Percentiles rank a stretch among this genome's conserved stretches.
Conservation (phyloP, 2,329 filamentous ascomycete species). For the Verruconis gallopava region DNA sequence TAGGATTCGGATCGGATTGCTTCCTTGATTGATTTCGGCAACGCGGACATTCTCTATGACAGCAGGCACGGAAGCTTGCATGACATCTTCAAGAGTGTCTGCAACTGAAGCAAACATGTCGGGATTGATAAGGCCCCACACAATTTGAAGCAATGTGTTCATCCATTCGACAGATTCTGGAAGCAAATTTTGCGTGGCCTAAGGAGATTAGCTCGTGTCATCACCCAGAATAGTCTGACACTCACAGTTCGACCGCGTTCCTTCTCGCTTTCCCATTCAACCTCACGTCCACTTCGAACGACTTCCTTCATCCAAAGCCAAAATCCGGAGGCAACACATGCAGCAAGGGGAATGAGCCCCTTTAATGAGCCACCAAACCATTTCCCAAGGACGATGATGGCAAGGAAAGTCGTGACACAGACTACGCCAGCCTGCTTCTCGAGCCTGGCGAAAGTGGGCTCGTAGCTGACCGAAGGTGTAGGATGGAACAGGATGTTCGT, state of each 20-base stretch:
- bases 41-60: slow-evolving; percentile 91
- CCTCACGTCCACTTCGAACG: slow-evolving; percentile 64
- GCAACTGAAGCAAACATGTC: slow-evolving; percentile 88
- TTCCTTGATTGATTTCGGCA: slow-evolving; percentile 87
- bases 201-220: slow-evolving; percentile 8
- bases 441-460: slow-evolving; percentile 69
- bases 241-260: slow-evolving; percentile 62
- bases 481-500: slow-evolving; percentile 94
- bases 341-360: slow-evolving; percentile 61
- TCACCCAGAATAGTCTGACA: neutral
- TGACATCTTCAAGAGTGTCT: slow-evolving; percentile 90
- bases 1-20: slow-evolving; percentile 76
- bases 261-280: slow-evolving; percentile 82
- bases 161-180: slow-evolving; percentile 90
- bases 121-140: slow-evolving; percentile 88
- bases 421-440: slow-evolving; percentile 63
- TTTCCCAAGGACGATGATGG: slow-evolving; percentile 64
- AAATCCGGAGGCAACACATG: slow-evolving; percentile 62
- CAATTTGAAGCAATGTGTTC: slow-evolving; percentile 71
- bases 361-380: slow-evolving; percentile 66
- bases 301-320: slow-evolving; percentile 87
- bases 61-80: slow-evolving; percentile 86
- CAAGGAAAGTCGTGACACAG: slow-evolving; percentile 55
- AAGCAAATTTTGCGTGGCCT: slow-evolving; percentile 74
- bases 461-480: slow-evolving; percentile 77